phyloP scores from a whole-genome alignment of 2,329 filamentous ascomycete species.

The Thielaviopsis punctulata region DNA sequence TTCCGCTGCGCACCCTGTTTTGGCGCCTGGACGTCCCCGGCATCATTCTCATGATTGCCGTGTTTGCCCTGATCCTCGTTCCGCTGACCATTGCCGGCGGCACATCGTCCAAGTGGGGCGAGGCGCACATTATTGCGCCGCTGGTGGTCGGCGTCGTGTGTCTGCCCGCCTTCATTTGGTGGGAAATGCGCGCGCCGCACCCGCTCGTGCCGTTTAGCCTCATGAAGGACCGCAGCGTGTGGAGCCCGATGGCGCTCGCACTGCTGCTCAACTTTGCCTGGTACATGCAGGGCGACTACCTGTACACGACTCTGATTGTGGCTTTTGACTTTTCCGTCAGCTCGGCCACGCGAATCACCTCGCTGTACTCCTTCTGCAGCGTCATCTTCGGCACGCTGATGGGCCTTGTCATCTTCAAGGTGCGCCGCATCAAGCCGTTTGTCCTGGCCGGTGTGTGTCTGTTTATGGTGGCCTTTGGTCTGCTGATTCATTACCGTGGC shows the following conservation, averaged over 20 bases:
- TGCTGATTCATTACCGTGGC: slow-evolving; percentile 46
- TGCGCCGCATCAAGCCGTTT: slow-evolving; percentile 45
- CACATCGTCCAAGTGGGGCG: slow-evolving; percentile 21
- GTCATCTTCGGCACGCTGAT: slow-evolving; percentile 39
- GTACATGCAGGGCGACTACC: slow-evolving; percentile 47
- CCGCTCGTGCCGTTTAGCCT: slow-evolving; percentile 42
- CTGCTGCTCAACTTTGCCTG: slow-evolving; percentile 39
- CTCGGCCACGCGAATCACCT: slow-evolving; percentile 39
- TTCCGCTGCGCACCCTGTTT: slow-evolving; percentile 19
- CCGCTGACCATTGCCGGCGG: slow-evolving; percentile 29
- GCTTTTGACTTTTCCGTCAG: slow-evolving; percentile 40
- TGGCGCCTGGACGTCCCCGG: slow-evolving; percentile 26
- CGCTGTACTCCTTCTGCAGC: slow-evolving; percentile 39
- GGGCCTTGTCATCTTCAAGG: slow-evolving; percentile 37
- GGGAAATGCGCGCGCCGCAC: slow-evolving; percentile 27
- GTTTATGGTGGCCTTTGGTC: slow-evolving; percentile 47
- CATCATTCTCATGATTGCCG: slow-evolving; percentile 27
- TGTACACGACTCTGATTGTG: slow-evolving; percentile 44
- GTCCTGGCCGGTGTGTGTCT: slow-evolving; percentile 41
- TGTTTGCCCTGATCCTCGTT: slow-evolving; percentile 28
- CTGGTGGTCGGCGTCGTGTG: slow-evolving; percentile 28
- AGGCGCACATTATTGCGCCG: slow-evolving; percentile 25
- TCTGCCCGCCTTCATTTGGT: slow-evolving; percentile 32
- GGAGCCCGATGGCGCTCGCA: slow-evolving; percentile 44
- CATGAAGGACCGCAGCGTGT: slow-evolving; percentile 46